Base-by-base conservation (phyloP, 176 grass and related monocot species). In the Tillandsia fasciculata region DNA sequence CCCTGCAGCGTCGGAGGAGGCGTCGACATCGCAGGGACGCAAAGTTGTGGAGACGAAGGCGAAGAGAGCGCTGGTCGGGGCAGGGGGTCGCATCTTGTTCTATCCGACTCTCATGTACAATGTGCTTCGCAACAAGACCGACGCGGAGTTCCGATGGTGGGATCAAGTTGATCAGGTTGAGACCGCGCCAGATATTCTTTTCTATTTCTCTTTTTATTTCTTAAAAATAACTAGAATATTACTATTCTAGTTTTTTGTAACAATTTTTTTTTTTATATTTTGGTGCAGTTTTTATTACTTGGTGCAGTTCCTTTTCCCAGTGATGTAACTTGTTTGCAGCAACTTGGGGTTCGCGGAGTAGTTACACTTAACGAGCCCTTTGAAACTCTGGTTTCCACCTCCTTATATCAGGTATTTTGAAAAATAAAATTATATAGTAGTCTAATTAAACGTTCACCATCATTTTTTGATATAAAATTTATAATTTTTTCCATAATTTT, bases 231-330 rank as follows among this genome's bases (percentile, higher is more conserved):
- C 0, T 20, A 20, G 20, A 20, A 20, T 20, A 20, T 20, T 77
- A n/a, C 10, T 59, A 52, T 12, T 28, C 27, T 28, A 2, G 27
- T 28, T 28, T 28, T 28, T 49, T 50, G 53, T 70, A 11, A 11
- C 3, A 26, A 57, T 74, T 63, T 33, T 50, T n/a, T 50, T 70
- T n/a, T 3, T 63, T 77, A 11, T 11, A n/a, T 22, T 22, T 18
- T 18, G 33, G 66, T 61, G 2, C 8, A 99, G 95, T 86, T 73
- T 82, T 51, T 99, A 79, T 77, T 99, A 66, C 84, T 94, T 0
- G 95, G 95, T 2, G 90, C 95, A n/a, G 90, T 99, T 75, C 95
- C 95, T 9, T 99, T 99, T 70, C 90, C 87, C 57, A 94, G 82
- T 69, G 90, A 99, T 22, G 90, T 99, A 72, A 87, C 84, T n/a